Base-by-base conservation (phyloP, 169 alveolate genomes). In the Plasmodium reichenowi region DNA sequence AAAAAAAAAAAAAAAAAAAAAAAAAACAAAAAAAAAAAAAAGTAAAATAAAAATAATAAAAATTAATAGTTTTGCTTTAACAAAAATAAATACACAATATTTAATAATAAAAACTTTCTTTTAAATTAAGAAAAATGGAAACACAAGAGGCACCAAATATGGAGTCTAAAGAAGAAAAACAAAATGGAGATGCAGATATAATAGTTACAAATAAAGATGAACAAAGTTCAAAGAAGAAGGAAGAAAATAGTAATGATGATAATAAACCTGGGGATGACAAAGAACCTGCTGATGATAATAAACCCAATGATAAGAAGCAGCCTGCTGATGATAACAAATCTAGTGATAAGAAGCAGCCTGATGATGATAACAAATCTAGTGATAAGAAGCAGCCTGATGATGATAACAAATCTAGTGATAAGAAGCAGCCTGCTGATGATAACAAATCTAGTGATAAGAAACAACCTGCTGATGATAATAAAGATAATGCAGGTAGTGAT, bases 401-500 rank as follows among this genome's bases (percentile, higher is more conserved):
- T 52, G 59, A 2, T 4, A 63, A 32, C 22, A 63, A 48, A 15
- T 3, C 26, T 15, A 62, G 64, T 1, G 20, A 67, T 47, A 26
- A 47, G 8, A 20, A 50, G 2, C n/a, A 56, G 2, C 13, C 17
- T 13, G 26, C 3, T 9, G 56, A 32, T 8, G n/a, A 63, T 9
- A 56, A 48, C 1, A n/a, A 20, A 43, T 15, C 13, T n/a, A 45
- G 9, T 0, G 87, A 73, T 13, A 47, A 54, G 10, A 62, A 63
- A 3, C 9, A 15, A 13, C 52, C 29, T 0, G 45, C 15, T 13
- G 68, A 63, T 20, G 70, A 45, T 50, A 6, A 64, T 48, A 66
- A 66, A 54, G 74, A 13, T 9, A 58, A 48, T 7, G 43, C 47
- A 0, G 87, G 60, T 3, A 83, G 56, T 29, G 92, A 62, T 3